phyloP scores from a whole-genome alignment of 331 rosid species.

The Telfairia occidentalis region DNA sequence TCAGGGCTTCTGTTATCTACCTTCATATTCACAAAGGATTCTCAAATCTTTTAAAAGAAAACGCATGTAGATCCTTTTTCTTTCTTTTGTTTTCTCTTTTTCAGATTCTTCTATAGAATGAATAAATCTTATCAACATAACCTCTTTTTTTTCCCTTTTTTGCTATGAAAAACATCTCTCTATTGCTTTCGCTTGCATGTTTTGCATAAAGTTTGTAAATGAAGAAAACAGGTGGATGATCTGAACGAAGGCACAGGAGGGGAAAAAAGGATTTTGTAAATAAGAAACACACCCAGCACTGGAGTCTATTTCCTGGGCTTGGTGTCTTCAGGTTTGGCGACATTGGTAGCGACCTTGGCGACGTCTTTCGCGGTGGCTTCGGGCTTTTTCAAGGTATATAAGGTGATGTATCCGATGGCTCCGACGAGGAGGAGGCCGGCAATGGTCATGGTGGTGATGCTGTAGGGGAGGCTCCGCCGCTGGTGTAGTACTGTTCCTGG shows the following conservation, averaged over 20 bases:
- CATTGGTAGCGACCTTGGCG: conserved; percentile 44
- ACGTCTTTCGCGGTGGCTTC: conserved; percentile 58
- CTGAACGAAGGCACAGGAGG: neutral
- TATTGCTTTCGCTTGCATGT: neutral
- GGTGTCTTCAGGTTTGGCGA: conserved; percentile 40
- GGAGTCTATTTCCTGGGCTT: conserved; percentile 31
- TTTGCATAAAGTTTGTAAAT: neutral
- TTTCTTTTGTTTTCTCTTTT: neutral
- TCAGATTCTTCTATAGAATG: conserved; percentile 4
- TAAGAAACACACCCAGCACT: neutral
- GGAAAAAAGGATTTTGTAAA: neutral
- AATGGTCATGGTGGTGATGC: conserved; percentile 22
- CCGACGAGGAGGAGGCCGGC: conserved; percentile 38
- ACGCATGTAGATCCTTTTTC: neutral
- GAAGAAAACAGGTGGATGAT: neutral
- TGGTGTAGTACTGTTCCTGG: conserved; percentile 60
- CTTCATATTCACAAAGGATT: conserved; percentile 8
- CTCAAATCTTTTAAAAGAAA: neutral
- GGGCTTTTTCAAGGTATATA: conserved; percentile 49
- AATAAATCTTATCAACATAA: neutral
- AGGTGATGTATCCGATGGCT: conserved; percentile 35
- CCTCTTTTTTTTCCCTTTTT: neutral
- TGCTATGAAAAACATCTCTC: neutral
- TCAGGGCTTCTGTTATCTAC: conserved; percentile 8
- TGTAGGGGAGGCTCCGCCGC: conserved; percentile 46